Percentiles rank a stretch among this genome's conserved stretches.
phyloP scores from a whole-genome alignment of 2,329 filamentous ascomycete species.

The Chrysoporthe puriensis region DNA sequence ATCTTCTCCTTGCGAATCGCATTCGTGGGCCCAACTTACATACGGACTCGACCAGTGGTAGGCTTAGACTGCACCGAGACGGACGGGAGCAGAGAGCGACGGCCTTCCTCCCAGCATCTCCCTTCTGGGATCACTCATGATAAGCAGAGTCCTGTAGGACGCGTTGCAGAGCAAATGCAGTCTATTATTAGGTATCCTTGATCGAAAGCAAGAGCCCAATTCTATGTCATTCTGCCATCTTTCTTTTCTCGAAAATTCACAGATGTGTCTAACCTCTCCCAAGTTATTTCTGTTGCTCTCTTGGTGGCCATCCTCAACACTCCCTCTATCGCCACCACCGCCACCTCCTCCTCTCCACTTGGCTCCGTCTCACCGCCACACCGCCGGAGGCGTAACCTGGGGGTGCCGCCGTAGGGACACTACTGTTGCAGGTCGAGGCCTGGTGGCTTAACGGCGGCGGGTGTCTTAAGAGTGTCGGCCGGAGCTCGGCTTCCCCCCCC shows the following conservation, averaged over 20 bases:
- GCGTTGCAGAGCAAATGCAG: not conserved
- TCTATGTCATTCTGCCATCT: conserved; percentile 2
- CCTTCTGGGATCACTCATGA: not conserved
- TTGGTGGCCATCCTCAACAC: not conserved
- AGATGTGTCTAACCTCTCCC: not conserved
- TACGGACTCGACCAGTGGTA: no score
- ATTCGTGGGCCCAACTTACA: no score
- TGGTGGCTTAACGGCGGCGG: not conserved
- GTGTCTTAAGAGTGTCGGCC: not conserved
- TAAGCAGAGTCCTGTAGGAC: not conserved
- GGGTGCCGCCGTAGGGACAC: not conserved
- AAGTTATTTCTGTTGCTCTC: not conserved
- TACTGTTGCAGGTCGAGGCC: not conserved
- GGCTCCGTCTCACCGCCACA: not conserved
- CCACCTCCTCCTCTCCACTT: not conserved
- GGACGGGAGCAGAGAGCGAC: no score
- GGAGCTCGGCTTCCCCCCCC: not conserved
- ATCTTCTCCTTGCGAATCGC: no score
- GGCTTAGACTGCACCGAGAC: no score
- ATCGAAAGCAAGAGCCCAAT: not conserved
- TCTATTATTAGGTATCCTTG: not conserved
- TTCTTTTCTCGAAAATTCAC: not conserved
- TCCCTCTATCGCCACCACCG: not conserved
- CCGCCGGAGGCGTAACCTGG: not conserved
- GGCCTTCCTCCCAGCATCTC: no score